Evolutionary conservation across 2,329 filamentous ascomycete species (phyloP).

Genomic region (Ceratocystis albifundus): DNA sequence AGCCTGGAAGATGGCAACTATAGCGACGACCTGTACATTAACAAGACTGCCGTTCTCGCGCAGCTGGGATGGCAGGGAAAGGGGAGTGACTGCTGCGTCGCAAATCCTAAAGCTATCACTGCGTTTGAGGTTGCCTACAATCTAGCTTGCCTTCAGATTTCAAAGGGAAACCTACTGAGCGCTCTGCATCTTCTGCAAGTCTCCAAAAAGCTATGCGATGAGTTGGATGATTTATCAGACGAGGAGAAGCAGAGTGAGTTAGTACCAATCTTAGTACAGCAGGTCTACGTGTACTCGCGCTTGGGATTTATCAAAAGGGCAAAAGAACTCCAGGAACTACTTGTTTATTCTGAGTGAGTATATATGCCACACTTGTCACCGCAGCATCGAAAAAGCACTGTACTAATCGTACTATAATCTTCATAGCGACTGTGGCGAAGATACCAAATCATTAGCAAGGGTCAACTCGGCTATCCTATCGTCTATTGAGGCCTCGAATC

Average conservation of each 20-base stretch:
- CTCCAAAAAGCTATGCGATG: constrained; percentile 59
- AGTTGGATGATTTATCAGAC: constrained; percentile 58
- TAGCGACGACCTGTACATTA: constrained; percentile 65
- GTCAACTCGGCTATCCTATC: constrained; percentile 47
- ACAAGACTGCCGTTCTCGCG: constrained; percentile 57
- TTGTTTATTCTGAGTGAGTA: constrained; percentile 51
- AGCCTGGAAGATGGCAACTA: constrained; percentile 43
- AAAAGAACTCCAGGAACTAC: constrained; percentile 46
- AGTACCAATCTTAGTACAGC: constrained; percentile 63
- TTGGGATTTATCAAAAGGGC: constrained; percentile 57
- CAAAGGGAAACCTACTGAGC: constrained; percentile 52
- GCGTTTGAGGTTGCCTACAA: constrained; percentile 78
- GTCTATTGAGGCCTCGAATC: constrained; percentile 40
- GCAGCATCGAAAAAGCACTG: neutral
- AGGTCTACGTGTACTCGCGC: constrained; percentile 58
- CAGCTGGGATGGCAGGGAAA: constrained; percentile 60
- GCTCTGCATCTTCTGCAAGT: constrained; percentile 57
- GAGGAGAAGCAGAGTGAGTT: constrained; percentile 66
- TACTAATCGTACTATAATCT: neutral
- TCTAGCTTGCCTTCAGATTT: constrained; percentile 60
- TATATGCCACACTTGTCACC: neutral
- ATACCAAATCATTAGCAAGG: constrained; percentile 53
- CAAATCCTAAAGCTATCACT: constrained; percentile 32
- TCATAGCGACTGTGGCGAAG: constrained; percentile 51
- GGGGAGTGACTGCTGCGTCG: constrained; percentile 29